Evolutionary conservation across 1,139 yeast genomes (phyloP).

Genomic region (Lizanozyma gosingica): DNA sequence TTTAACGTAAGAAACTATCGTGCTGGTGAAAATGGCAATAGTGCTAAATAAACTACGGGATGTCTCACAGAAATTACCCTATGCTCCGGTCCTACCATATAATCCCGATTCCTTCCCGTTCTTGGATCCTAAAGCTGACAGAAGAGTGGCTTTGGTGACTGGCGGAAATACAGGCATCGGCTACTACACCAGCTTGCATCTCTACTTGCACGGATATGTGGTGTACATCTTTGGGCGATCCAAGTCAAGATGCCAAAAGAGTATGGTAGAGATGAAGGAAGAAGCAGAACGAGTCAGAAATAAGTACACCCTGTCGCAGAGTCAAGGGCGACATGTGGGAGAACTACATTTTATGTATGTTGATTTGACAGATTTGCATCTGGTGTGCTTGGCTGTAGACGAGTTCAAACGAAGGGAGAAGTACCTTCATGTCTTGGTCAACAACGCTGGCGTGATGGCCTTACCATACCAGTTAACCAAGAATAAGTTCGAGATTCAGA

Average conservation of each 20-base stretch:
- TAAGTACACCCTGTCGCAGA: not conserved
- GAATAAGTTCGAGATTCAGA: conserved; percentile 73
- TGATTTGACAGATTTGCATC: conserved; percentile 51
- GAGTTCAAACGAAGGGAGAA: conserved; percentile 42
- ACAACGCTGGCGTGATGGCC: conserved; percentile 82
- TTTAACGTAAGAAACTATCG: too few species aligned
- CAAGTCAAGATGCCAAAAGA: conserved; percentile 23
- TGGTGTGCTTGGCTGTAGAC: conserved; percentile 49
- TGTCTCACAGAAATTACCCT: too few species aligned
- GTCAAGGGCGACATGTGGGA: conserved; percentile 35
- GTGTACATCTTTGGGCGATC: conserved; percentile 37
- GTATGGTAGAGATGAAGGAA: conserved; percentile 25
- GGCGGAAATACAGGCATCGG: conserved; percentile 42
- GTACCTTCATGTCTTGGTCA: conserved; percentile 52
- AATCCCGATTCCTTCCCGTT: conserved; percentile 24
- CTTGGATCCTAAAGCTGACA: conserved; percentile 22
- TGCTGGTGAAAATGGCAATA: too few species aligned
- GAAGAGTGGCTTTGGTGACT: conserved; percentile 33
- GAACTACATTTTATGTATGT: conserved; percentile 49
- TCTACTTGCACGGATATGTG: conserved; percentile 34
- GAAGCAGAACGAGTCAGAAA: conserved; percentile 10
- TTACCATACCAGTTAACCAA: conserved; percentile 54
- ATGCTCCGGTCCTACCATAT: conserved; percentile 1
- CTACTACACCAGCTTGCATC: conserved; percentile 31
- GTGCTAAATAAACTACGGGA: too few species aligned